These are phyloP conservation scores for Botryosphaeria dothidea DNA, from an alignment of 2,329 filamentous ascomycete genomes.

Conservation along the genomic window DNA sequence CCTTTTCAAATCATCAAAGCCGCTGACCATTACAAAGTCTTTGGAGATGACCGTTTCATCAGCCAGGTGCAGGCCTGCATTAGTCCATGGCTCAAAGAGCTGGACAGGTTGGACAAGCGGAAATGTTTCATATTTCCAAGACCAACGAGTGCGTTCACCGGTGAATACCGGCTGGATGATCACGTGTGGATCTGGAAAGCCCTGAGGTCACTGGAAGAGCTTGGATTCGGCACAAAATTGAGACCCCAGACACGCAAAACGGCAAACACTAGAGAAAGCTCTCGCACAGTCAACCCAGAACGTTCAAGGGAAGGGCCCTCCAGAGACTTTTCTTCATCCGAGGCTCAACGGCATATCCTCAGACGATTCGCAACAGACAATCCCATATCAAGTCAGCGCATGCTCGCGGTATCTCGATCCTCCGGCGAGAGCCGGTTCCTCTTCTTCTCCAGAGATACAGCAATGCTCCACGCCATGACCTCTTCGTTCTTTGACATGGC, in stretches of 20 bases:
- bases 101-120: background rate
- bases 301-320: background rate
- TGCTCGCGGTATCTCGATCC: conserved; percentile 18
- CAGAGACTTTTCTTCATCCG: background rate
- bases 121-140: background rate
- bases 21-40: background rate
- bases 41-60: background rate
- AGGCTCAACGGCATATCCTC: background rate
- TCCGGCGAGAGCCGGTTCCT: conserved; percentile 18
- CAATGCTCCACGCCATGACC: conserved; percentile 11
- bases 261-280: background rate
- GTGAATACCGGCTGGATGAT: background rate
- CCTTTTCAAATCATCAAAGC: conserved; percentile 11
- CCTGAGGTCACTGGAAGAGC: background rate
- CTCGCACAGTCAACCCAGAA: background rate
- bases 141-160: background rate
- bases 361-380: background rate
- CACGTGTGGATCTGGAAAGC: conserved; percentile 16
- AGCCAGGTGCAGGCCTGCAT: background rate
- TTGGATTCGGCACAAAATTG: background rate
- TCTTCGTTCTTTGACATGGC: background rate
- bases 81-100: background rate
- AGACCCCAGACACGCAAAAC: background rate
- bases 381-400: conserved; percentile 5
- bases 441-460: conserved; percentile 20